Conservation (phyloP, 352 stramenopile species). For the Pythium aristosporum region DNA sequence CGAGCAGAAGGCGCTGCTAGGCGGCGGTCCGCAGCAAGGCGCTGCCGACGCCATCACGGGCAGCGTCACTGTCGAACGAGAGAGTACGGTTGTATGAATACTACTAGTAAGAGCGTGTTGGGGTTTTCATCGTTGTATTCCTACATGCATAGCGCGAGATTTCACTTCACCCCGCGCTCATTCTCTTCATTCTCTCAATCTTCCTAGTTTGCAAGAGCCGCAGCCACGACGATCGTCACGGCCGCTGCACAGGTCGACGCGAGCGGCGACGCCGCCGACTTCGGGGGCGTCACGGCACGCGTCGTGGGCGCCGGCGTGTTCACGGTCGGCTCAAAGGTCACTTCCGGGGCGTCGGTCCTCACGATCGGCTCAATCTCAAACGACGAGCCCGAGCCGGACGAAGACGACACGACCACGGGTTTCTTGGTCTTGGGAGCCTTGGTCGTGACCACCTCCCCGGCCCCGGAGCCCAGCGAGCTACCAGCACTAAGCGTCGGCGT, state of each 20-base stretch:
- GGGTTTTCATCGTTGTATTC: background rate
- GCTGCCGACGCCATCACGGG: background rate
- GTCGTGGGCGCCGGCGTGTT: conserved; percentile 9
- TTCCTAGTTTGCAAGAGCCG: conserved; percentile 12
- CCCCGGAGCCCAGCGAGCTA: conserved; percentile 19
- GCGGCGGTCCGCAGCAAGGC: no score
- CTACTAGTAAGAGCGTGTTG: background rate
- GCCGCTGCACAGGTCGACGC: conserved; percentile 5
- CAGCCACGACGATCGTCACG: background rate
- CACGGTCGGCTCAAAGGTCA: conserved; percentile 22
- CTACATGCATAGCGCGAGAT: conserved; percentile 9
- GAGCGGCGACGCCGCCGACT: background rate
- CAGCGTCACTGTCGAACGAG: background rate
- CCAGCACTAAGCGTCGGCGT: conserved; percentile 9
- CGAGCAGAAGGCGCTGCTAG: conserved; percentile 5
- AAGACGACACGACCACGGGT: background rate
- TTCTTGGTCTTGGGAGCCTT: conserved; percentile 12
- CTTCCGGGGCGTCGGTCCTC: background rate
- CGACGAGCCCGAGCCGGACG: conserved; percentile 9
- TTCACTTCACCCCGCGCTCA: background rate
- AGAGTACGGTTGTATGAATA: conserved; percentile 11
- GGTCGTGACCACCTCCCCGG: conserved; percentile 6
- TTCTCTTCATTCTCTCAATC: conserved; percentile 2
- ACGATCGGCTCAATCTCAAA: conserved; percentile 19
- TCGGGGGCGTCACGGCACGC: background rate